Evolutionary conservation across 371 early-diverging fungal genomes (phyloP), one percentile per base, ranked within the genome.

Genomic region (Rhizopus stolonifer): DNA sequence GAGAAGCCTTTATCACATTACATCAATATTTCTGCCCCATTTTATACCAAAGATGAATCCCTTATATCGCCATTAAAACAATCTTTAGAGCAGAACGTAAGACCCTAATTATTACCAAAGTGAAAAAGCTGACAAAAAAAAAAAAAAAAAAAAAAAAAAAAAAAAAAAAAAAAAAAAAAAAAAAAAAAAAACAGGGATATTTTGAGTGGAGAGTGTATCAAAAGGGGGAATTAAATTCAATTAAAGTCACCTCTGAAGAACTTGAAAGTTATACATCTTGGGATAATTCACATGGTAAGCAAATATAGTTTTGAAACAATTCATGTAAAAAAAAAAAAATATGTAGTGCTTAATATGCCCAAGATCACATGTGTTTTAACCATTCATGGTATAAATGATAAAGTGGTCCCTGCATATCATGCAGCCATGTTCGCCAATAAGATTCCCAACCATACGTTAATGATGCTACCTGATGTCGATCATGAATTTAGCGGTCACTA

Each of bases 331-430:
- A 38, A 39, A 47, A 8, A 31, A 6, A 29, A 11, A 11, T 11
- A 29, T 11, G 2, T 44, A 80, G 83, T 78, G 7, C 52, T 61
- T 22, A 64, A 66, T 23, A 77, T 83, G 55, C 79, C 83, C 0
- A 53, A 68, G 15, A 66, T 74, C 53, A 81, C 77, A 9, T 77
- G 72, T 50, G 71, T 83, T 15, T 59, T 79, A 24, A 71, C 80
- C 21, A 61, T 64, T 38, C 81, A 83, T 64, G 81, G 81, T 3
- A 63, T 75, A 9, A 58, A 69, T 8, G 83, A 83, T 47, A 51
- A 45, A 44, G 82, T 80, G 74, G 77, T 79, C 2, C 76, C 80
- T 51, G 59, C 78, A 17, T 67, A 66, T 46, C 74, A 81, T 62
- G 74, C 81, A 56, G 72, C 70, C 34, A 52, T 58, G 18, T 74